A percentile compares a stretch with the other conserved stretches of the same genome.
Conservation (phyloP, 257 asterid genomes). For the Eucommia ulmoides region DNA sequence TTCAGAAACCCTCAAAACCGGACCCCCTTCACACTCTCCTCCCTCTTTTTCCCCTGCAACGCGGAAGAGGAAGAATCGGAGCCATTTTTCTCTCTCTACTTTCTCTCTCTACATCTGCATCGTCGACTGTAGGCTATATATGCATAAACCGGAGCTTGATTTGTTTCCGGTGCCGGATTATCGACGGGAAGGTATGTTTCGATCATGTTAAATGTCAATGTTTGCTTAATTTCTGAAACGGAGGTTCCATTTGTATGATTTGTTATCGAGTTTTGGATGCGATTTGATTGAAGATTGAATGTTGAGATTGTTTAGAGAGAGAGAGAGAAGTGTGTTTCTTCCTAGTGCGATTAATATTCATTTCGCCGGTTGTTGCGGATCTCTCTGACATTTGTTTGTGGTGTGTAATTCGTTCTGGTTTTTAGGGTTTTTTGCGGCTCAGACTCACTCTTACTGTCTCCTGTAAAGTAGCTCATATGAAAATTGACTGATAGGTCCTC, state of each 20-base stretch:
- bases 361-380: constrained; percentile 44
- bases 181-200: constrained; percentile 21
- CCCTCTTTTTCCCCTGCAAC: constrained; percentile 5
- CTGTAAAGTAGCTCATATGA: constrained; percentile 9
- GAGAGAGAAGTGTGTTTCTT: constrained; percentile 12
- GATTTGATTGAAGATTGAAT: too few relatives aligned
- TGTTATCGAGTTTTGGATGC: too few relatives aligned
- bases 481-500: constrained; percentile 6
- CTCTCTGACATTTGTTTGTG: constrained; percentile 32
- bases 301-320: constrained; percentile 14
- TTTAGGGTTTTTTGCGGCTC: constrained; percentile 34
- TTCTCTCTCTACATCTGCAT: constrained; percentile 10
- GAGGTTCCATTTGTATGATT: neutral
- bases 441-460: constrained; percentile 8
- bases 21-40: constrained; percentile 32
- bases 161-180: constrained; percentile 22
- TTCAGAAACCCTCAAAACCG: constrained; percentile 22
- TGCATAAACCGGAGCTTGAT: too few relatives aligned
- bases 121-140: too few relatives aligned
- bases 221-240: constrained; percentile 9
- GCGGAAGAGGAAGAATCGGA: neutral
- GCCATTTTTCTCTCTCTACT: constrained; percentile 15
- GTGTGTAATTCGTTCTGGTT: constrained; percentile 25
- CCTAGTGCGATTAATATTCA: constrained; percentile 24
- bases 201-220: constrained; percentile 25